Evolutionary conservation across 2,329 filamentous ascomycete genomes (phyloP), one percentile per base, ranked within the genome.

Genomic region (Penicillium concentricum): DNA sequence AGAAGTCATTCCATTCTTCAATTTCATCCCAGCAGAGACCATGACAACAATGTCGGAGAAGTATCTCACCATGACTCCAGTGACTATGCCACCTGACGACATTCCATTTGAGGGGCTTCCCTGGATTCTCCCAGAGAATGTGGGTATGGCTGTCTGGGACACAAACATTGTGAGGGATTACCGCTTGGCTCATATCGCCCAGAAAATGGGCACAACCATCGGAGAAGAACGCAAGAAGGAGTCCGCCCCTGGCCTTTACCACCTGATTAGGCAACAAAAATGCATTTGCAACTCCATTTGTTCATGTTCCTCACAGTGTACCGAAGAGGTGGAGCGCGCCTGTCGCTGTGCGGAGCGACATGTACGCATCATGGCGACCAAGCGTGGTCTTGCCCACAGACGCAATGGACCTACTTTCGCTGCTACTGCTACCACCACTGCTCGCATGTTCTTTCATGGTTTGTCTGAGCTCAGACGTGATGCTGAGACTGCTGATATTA

Each of bases 291-390:
- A 61, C 15, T 60, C 64, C 1, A 49, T 61, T 45, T 76, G 75
- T 50, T 58, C 49, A 20, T 77, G 75, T 51, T 62, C 74, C 16
- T 47, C 35, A 20, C 63, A 66, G 15, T 77, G 75, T 47, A 76
- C 73, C 1, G 26, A 60, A 20, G 59, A 69, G 8, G 66, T 66
- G 6, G 61, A 69, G 49, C 65, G 63, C 12, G 42, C 37, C 12
- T 77, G 75, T 37, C 74, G 73, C 28, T 77, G 75, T 56, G 67
- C 71, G 6, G 68, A 69, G 44, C 67, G 73, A 26, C 66, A 72
- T 59, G 56, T 74, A 43, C 70, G 69, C 32, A 61, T 72, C 35
- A 61, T 71, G 54, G 59, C 67, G n/a, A 61, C 62, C 13, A 63
- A 66, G 38, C 60, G 63, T 7, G 57, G 63, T 43, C 57, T 57